These are phyloP conservation scores for Xylaria acuta DNA, from an alignment of 495 filamentous ascomycete species.

Conservation along the genomic window DNA sequence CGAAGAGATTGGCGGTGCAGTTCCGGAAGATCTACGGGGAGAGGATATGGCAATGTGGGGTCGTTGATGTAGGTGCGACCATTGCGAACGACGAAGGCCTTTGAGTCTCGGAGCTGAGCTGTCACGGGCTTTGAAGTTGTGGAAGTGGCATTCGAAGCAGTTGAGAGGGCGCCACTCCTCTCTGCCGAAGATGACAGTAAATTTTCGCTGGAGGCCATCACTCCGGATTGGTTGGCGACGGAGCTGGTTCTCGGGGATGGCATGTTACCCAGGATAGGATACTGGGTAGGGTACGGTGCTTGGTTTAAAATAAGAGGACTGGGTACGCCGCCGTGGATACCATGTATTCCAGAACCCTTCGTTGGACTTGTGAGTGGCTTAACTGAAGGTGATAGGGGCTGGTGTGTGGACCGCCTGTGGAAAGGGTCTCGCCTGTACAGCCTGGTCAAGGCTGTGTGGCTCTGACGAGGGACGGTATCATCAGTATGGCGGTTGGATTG, in stretches of 20 bases:
- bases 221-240: conserved; percentile 21
- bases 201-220: conserved; percentile 38
- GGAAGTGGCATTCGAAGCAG: conserved; percentile 31
- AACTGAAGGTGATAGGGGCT: not conserved
- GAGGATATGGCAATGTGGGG: conserved; percentile 73
- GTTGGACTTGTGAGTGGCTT: not conserved
- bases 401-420: not conserved
- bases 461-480: conserved; percentile 11
- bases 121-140: conserved; percentile 29
- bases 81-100: conserved; percentile 73
- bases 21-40: conserved; percentile 88
- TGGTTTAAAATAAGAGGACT: not conserved
- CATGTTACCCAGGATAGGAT: conserved; percentile 7
- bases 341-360: not conserved
- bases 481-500: conserved; percentile 7
- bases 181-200: conserved; percentile 34
- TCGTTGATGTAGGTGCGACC: conserved; percentile 85
- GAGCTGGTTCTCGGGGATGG: conserved; percentile 11
- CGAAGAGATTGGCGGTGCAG: conserved; percentile 86
- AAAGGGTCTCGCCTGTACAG: conserved; percentile 11
- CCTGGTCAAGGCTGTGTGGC: not conserved
- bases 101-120: conserved; percentile 41
- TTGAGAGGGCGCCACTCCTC: conserved; percentile 36
- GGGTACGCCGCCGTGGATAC: not conserved
- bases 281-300: not conserved